A percentile compares a stretch with the other conserved stretches of the same genome.
phyloP scores from a whole-genome alignment of 768 basidiomycete genomes.

The Mycena floridula region DNA sequence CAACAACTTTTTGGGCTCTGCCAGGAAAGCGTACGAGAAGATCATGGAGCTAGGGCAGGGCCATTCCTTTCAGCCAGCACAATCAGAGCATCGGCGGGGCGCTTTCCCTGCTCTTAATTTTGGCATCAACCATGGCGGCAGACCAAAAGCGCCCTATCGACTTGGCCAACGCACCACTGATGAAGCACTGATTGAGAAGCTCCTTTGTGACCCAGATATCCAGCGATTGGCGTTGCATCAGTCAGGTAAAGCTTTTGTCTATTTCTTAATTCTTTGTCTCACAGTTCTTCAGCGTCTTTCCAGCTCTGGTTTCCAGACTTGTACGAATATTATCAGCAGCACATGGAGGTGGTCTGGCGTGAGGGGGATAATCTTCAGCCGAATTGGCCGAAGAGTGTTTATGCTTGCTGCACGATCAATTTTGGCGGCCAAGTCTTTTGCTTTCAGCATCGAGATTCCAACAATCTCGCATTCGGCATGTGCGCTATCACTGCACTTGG shows the following conservation, averaged over 20 bases:
- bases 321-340: not conserved
- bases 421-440: slow-evolving; percentile 1
- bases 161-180: not conserved
- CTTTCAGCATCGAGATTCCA: slow-evolving; percentile 3
- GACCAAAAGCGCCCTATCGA: not conserved
- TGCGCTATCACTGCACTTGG: slow-evolving; percentile 12
- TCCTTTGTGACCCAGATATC: not conserved
- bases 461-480: slow-evolving; percentile 6
- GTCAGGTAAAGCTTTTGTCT: not conserved
- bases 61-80: not conserved
- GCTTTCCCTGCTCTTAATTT: not conserved
- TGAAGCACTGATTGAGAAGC: not conserved
- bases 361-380: slow-evolving; percentile 1
- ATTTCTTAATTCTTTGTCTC: not conserved
- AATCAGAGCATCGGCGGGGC: not conserved
- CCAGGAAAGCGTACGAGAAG: not conserved
- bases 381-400: slow-evolving; percentile 2
- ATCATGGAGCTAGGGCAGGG: not conserved
- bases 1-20: not conserved
- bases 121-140: not conserved
- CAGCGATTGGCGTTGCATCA: not conserved
- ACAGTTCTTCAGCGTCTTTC: not conserved
- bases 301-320: not conserved
- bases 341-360: not conserved
- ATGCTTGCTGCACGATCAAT: slow-evolving; percentile 5